Base-by-base conservation (phyloP, 2,329 filamentous ascomycete species). In the Tolypocladium endophyticum region DNA sequence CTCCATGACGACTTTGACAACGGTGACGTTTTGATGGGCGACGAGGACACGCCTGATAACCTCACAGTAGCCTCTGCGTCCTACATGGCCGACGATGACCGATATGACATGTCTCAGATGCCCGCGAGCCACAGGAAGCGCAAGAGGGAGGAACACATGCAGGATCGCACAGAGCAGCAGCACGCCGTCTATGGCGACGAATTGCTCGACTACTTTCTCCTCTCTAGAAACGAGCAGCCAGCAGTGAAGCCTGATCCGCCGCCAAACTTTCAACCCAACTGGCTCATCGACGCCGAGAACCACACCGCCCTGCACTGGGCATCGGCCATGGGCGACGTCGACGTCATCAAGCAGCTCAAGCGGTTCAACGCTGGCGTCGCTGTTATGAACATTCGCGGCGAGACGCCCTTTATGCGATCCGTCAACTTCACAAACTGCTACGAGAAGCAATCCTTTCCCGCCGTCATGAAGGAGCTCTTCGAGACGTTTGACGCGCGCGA, bases 291-390 rank as follows among this genome's bases (percentile, higher is more conserved):
- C 71, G 89, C 92, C 52, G 92, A 96, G 67, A 87, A 88, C 12
- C 92, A 97, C 69, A 96, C 92, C 2, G 92, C 93, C 7, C 82
- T 99, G 65, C 94, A 99, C 71, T 99, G 94, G 94, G 94, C 92
- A 23, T 92, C 91, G 58, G 91, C 94, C 30, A 99, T 99, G 93
- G 94, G 94, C 61, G 94, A 97, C 66, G 80, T 97, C 36, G 89
- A 93, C 56, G 90, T 97, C 20, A 90, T 97, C 62, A 91, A 88
- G 72, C 89, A 96, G 72, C 79, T 99, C 23, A 88, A 94, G 66
- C 82, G 86, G 47, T 91, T 92, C 62, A 87, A 89, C 50, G 92
- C 93, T 14, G 85, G 85, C 62, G 79, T 91, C 20, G 84, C 85
- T 36, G 85, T 87, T 3, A 81, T 87, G 58, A 92, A 92, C 60